These are phyloP conservation scores for Nicotiana knightiana DNA, from an alignment of 257 asterid genomes.

Conservation along the genomic window DNA sequence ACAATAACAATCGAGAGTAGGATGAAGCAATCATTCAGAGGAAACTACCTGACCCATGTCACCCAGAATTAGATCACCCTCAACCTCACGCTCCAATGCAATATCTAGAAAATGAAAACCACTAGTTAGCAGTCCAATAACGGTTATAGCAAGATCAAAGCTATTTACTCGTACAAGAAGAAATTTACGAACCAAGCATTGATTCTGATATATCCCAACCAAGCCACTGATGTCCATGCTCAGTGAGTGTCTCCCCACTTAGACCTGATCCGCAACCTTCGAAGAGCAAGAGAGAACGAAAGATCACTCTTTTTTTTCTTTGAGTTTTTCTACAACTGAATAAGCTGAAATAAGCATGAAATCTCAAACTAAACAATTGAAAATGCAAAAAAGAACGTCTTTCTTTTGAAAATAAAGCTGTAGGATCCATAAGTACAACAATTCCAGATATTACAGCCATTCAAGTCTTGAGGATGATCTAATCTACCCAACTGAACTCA, in stretches of 20 bases:
- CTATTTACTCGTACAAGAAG: neutral
- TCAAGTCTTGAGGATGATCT: neutral
- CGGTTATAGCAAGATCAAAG: neutral
- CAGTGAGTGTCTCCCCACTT: slow-evolving; percentile 88
- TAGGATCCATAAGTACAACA: neutral
- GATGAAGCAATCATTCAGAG: neutral
- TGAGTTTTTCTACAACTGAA: neutral
- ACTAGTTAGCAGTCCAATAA: neutral
- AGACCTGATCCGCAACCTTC: slow-evolving; percentile 98
- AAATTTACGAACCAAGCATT: slow-evolving; percentile 46
- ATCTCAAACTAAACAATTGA: neutral
- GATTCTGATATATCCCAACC: slow-evolving; percentile 89
- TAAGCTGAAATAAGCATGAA: neutral
- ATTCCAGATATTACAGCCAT: neutral
- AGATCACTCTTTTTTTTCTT: neutral
- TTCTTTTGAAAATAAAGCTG: neutral
- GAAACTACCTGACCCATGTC: slow-evolving; percentile 89
- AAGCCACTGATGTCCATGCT: slow-evolving; percentile 91
- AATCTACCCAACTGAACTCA: neutral
- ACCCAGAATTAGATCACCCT: slow-evolving; percentile 80
- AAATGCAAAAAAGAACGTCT: neutral
- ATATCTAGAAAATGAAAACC: slow-evolving; percentile 33
- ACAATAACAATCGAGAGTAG: neutral
- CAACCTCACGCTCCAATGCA: slow-evolving; percentile 89
- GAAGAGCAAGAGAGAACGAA: neutral